Evolutionary conservation across 306 rosid species (phyloP).

Genomic region (Vigna mungo): DNA sequence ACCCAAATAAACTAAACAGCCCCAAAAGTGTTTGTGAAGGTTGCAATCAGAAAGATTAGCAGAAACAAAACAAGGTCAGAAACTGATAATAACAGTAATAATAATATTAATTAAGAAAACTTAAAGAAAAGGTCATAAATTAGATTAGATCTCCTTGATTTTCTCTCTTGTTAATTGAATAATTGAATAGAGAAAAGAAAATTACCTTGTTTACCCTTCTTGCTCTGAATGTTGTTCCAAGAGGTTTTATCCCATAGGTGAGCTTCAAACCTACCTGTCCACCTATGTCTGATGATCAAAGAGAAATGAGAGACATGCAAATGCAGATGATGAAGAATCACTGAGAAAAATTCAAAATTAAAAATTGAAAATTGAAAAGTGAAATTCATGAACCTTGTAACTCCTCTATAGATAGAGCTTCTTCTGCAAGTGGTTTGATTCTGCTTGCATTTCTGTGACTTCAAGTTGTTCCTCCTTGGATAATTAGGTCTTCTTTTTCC

Average conservation of each 20-base stretch:
- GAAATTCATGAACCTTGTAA: conserved; percentile 63
- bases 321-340: conserved; percentile 36
- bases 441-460: conserved; percentile 47
- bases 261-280: conserved; percentile 99
- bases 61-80: conserved; percentile 71
- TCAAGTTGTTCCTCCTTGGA: conserved; percentile 44
- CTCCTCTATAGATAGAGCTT: conserved; percentile 95
- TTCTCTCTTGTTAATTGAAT: conserved; percentile 44
- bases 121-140: conserved; percentile 7
- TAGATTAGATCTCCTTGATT: conserved; percentile 63
- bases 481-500: conserved; percentile 50
- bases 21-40: conserved; percentile 61
- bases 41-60: conserved; percentile 61
- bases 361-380: background rate
- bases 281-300: conserved; percentile 73
- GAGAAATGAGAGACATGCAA: conserved; percentile 59
- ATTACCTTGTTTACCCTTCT: conserved; percentile 93
- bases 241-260: conserved; percentile 95
- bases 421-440: conserved; percentile 50
- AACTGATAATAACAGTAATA: conserved; percentile 19
- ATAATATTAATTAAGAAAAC: conserved; percentile 1
- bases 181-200: background rate
- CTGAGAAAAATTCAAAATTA: background rate
- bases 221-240: conserved; percentile 86
- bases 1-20: conserved; percentile 97